phyloP scores from a whole-genome alignment of 805 yeast species.

The Metschnikowia picachoensis region DNA sequence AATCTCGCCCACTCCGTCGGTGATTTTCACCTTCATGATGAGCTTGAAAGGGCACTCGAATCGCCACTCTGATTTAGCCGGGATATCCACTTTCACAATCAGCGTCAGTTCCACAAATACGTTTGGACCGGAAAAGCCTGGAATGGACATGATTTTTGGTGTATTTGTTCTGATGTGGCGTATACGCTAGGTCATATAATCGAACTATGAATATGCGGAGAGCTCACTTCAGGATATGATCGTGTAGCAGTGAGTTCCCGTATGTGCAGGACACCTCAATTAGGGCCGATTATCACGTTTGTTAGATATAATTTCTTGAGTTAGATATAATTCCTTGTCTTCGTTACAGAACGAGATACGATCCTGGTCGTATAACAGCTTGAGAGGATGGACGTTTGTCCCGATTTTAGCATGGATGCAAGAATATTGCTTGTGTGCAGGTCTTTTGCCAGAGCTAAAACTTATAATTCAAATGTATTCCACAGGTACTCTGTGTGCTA shows the following conservation, averaged over 20 bases:
- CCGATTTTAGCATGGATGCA: too few species aligned
- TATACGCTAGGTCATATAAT: not conserved
- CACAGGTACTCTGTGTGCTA: too few species aligned
- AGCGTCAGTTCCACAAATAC: constrained; percentile 4
- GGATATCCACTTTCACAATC: constrained; percentile 23
- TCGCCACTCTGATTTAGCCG: constrained; percentile 65
- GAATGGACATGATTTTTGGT: constrained; percentile 13
- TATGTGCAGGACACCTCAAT: too few species aligned
- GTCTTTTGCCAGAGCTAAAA: too few species aligned
- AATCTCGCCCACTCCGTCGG: constrained; percentile 77
- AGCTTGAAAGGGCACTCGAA: constrained; percentile 59
- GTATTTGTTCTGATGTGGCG: not conserved
- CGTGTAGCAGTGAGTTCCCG: not conserved
- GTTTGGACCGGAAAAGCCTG: constrained; percentile 11
- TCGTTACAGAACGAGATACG: too few species aligned
- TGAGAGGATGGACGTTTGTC: too few species aligned
- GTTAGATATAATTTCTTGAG: too few species aligned
- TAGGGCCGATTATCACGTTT: too few species aligned
- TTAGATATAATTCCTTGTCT: too few species aligned
- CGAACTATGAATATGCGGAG: not conserved
- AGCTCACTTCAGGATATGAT: not conserved
- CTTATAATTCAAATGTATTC: too few species aligned
- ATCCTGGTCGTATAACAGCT: too few species aligned
- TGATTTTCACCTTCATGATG: constrained; percentile 46
- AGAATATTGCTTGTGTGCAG: too few species aligned